These are phyloP conservation scores for Apophysomyces trapeziformis DNA, from an alignment of 371 early-diverging fungal species.

Conservation along the genomic window DNA sequence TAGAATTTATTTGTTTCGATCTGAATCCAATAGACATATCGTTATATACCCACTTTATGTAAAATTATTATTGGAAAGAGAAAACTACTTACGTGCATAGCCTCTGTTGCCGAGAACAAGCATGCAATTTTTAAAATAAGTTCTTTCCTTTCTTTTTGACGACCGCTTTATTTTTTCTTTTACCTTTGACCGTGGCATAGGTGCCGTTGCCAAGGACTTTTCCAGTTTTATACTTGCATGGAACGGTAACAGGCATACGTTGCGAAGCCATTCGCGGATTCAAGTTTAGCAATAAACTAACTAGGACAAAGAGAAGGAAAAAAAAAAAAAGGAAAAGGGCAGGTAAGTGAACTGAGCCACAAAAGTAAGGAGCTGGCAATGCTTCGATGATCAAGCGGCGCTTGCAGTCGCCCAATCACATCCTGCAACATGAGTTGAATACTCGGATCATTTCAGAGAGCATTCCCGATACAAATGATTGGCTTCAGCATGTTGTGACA, in stretches of 20 bases:
- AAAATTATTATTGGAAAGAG: neutral
- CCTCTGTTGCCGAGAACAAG: constrained; percentile 34
- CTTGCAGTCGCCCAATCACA: neutral
- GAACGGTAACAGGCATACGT: constrained; percentile 51
- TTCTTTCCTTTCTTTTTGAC: neutral
- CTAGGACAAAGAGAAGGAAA: neutral
- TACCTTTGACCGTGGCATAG: constrained; percentile 77
- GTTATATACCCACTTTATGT: neutral
- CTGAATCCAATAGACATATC: constrained; percentile 31
- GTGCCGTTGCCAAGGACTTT: constrained; percentile 70
- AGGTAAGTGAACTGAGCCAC: neutral
- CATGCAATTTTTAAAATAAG: too few species aligned
- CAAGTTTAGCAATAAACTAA: neutral
- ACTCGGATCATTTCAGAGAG: neutral
- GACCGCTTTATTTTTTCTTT: neutral
- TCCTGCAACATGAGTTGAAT: neutral
- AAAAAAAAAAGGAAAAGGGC: neutral
- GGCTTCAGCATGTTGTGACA: neutral
- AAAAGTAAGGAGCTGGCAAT: neutral
- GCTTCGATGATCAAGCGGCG: neutral
- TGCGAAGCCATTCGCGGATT: constrained; percentile 21
- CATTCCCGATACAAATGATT: neutral
- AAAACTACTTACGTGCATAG: constrained; percentile 45
- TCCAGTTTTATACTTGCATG: constrained; percentile 75
- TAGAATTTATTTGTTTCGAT: constrained; percentile 84